Base-by-base conservation (phyloP, 140 eudicot genomes). In the Ambrosia hybrid region DNA sequence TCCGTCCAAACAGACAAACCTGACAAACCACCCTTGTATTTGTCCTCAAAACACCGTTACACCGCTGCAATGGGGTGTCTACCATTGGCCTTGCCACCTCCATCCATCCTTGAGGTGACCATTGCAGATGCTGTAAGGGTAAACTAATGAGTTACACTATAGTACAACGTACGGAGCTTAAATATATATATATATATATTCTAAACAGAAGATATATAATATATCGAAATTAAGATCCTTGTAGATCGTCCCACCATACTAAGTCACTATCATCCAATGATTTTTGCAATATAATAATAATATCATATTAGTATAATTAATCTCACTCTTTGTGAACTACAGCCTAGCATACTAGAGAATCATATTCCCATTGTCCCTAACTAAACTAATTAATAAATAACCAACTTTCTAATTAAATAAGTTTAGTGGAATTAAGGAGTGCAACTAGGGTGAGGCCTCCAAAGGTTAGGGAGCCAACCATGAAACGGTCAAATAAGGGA, bases 401-500 rank as follows among this genome's bases (percentile, higher is more conserved):
- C 53, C 67, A 57, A 10, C 73, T 75, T 75, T 74, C 34, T 55
- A 62, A 16, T 79, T 74, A 62, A 67, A 72, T 70, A 79, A 73
- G 39, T 68, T 70, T 57, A 67, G 80, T 77, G 79, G 84, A 55
- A n/a, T n/a, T n/a, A n/a, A 62, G 3, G 57, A 51, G 77, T 30
- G 71, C 21, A 53, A 74, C 61, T 66, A 37, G 65, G 16, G 68
- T 67, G 55, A 70, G 77, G 73, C 71, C 75, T 90, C 96, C 96
- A 62, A 64, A 53, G 77, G 82, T 71, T 65, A 78, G 69, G 96
- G 96, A 90, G 74, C 87, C 91, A 83, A 81, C 83, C 72, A 78
- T 30, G 67, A 39, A 33, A 80, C 80, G 86, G 87, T 39, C 82
- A 80, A 57, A 2, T 51, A 67, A 51, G 36, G 57, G 14, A 41